These are phyloP conservation scores for Wallacemonas sp. DNA, from an alignment of 208 protist genomes.

Conservation along the genomic window DNA sequence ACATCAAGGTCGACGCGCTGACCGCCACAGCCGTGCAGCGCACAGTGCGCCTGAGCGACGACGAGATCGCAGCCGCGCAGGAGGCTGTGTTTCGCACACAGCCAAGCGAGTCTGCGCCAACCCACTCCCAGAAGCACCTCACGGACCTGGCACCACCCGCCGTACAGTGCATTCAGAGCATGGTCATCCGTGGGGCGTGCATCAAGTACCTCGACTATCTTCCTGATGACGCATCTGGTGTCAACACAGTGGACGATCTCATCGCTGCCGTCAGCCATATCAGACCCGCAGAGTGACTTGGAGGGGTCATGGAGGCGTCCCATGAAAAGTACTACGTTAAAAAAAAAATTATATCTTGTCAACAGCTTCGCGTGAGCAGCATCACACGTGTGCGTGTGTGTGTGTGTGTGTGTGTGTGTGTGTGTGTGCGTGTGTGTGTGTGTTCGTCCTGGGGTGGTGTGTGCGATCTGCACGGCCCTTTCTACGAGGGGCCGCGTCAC, in stretches of 20 bases:
- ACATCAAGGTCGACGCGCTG: conserved; percentile 73
- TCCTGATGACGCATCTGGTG: conserved; percentile 36
- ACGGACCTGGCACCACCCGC: conserved; percentile 41
- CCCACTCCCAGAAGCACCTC: conserved; percentile 5
- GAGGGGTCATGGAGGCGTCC: not conserved
- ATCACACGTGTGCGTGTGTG: not conserved
- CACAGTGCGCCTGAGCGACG: not conserved
- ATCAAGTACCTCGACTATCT: conserved; percentile 72
- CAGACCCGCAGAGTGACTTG: conserved; percentile 2
- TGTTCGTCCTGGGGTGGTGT: too few relatives aligned
- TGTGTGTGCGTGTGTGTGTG: too few relatives aligned
- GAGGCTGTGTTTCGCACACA: not conserved
- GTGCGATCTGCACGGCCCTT: too few relatives aligned
- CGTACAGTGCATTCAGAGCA: conserved; percentile 53
- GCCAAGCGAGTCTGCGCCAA: not conserved
- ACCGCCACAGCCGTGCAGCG: conserved; percentile 50
- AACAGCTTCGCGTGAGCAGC: not conserved
- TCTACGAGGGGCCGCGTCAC: too few relatives aligned
- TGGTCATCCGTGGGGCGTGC: conserved; percentile 63
- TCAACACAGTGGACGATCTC: conserved; percentile 49
- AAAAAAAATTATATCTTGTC: not conserved
- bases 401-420: not conserved
- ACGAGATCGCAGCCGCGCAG: not conserved
- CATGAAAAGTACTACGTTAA: not conserved
- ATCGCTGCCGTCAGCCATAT: conserved; percentile 24